These are phyloP conservation scores for Cyclotella choctawhatcheeana DNA, from an alignment of 108 stramenopile species.

Conservation along the genomic window DNA sequence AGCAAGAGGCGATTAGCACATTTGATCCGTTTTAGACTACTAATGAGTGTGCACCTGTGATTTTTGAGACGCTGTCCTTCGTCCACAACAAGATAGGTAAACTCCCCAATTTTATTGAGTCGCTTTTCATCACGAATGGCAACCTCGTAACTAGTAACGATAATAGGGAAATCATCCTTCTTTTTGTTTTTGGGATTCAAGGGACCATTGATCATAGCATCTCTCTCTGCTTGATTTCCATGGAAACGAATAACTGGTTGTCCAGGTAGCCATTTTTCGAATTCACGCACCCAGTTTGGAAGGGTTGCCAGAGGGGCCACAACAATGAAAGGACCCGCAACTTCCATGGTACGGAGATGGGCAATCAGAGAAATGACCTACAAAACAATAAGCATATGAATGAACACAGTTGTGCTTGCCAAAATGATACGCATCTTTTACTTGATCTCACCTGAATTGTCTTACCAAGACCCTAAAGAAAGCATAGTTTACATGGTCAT, in stretches of 20 bases:
- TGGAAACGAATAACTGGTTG: conserved; percentile 93
- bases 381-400: background rate
- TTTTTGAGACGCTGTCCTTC: conserved; percentile 99
- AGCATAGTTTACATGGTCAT: too few species aligned
- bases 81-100: conserved; percentile 95
- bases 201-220: conserved; percentile 72
- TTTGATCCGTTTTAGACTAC: conserved; percentile 87
- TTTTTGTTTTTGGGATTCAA: conserved; percentile 69
- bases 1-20: conserved; percentile 91
- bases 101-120: conserved; percentile 76
- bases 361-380: conserved; percentile 96
- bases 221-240: conserved; percentile 86
- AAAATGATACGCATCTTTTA: too few species aligned
- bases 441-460: conserved; percentile 11
- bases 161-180: conserved; percentile 82
- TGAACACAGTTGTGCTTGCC: too few species aligned
- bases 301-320: conserved; percentile 97
- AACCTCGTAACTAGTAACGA: conserved; percentile 97
- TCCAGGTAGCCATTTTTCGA: conserved; percentile 95
- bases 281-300: conserved; percentile 98
- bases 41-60: conserved; percentile 90
- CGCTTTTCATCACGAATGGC: conserved; percentile 85
- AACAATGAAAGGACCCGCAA: conserved; percentile 93
- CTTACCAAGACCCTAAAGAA: background rate
- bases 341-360: conserved; percentile 86